Base-by-base conservation (phyloP, 1,284 basidiomycete species). In the Tremellales sp. region DNA sequence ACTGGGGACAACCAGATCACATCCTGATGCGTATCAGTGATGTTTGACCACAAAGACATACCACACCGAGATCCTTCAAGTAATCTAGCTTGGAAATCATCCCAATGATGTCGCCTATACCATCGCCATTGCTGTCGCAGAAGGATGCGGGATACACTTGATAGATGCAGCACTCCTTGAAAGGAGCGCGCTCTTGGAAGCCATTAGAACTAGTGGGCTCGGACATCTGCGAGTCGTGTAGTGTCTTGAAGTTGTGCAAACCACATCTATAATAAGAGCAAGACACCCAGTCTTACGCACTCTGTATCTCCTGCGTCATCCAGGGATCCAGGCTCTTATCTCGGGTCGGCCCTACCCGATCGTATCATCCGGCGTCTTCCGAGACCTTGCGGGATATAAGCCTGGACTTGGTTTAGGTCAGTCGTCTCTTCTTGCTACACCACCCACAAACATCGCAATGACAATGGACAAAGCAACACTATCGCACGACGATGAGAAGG, bases 61-160 rank as follows among this genome's bases (percentile, higher is more conserved):
- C 71, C 35, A 72, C 64, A 5, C 75, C 75, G 14, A 76, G 65
- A 24, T 57, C 55, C 44, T 70, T 66, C 35, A 76, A 54, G 53
- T 76, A 74, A 51, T 70, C 66, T 9, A 77, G 60, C 44, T 70
- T 68, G 18, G 49, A 43, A 42, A 66, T 64, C 48, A 77, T 70
- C 10, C 75, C 74, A 1, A 51, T 56, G 12, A 77, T 53, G 45
- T 75, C 74, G 13, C 76, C 75, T 18, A 68, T 44, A 3, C 74
- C 74, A 50, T 72, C 47, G 14, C 32, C 48, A n/a, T 37, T 42
- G 10, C 38, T 26, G 44, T 56, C 56, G 21, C 42, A 29, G 39
- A 60, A 55, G 13, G 50, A 54, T 12, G 18, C 21, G 33, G 43
- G 50, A 21, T 52, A 48, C 39, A 48, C 38, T 32, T 52, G 50